Conservation (phyloP, 106 monocot species). For the Hemerocallis citrina region DNA sequence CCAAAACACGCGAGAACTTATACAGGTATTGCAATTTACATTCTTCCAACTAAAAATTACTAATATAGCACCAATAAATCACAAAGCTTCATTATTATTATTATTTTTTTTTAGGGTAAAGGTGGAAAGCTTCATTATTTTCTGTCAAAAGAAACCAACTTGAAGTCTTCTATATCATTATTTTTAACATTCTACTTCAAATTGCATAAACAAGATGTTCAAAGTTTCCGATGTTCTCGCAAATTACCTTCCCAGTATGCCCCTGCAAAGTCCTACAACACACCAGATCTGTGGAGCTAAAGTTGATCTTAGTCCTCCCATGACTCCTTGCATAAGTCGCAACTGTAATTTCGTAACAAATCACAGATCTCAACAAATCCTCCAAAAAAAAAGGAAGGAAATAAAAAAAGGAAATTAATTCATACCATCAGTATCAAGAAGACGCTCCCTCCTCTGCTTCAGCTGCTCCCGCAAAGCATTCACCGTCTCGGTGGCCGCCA, state of each 20-base stretch:
- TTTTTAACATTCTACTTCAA: too few relatives aligned
- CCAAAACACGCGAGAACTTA: too few relatives aligned
- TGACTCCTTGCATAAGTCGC: conserved; percentile 55
- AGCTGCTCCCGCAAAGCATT: conserved; percentile 66
- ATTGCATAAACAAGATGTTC: too few relatives aligned
- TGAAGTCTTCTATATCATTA: too few relatives aligned
- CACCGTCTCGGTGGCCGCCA: conserved; percentile 62
- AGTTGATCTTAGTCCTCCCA: conserved; percentile 58
- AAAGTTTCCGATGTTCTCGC: too few relatives aligned
- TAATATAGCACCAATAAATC: too few relatives aligned
- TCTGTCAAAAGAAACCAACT: too few relatives aligned
- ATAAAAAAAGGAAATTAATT: neutral
- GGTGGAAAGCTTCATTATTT: too few relatives aligned
- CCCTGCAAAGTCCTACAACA: conserved; percentile 90
- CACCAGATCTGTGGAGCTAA: conserved; percentile 82
- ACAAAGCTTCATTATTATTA: too few relatives aligned
- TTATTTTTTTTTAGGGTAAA: too few relatives aligned
- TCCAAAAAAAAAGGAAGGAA: neutral
- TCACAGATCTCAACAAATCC: neutral
- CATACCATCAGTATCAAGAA: conserved; percentile 86
- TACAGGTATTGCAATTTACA: too few relatives aligned
- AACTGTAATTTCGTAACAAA: conserved; percentile 31
- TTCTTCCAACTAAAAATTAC: too few relatives aligned
- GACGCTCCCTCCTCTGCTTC: conserved; percentile 45
- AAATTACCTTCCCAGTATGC: conserved; percentile 72